Conservation (phyloP, 1,284 basidiomycete genomes). For the Hemileia vastatrix region DNA sequence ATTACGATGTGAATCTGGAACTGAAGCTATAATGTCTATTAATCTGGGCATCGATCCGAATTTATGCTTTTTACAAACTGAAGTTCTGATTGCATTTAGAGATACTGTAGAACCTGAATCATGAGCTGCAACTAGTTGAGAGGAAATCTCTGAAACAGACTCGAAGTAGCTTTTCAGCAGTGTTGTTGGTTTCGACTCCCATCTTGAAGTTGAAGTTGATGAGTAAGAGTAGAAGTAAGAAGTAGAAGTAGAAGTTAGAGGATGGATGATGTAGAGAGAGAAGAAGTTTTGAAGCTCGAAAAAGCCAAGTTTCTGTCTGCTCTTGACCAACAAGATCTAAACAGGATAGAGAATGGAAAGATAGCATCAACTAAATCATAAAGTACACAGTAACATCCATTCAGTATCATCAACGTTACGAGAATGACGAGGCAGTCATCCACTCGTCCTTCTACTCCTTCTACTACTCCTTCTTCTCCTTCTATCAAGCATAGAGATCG, state of each 20-base stretch:
- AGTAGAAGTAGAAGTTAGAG: background rate
- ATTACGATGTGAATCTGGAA: constrained; percentile 38
- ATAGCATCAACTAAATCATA: no score
- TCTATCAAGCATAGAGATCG: no score
- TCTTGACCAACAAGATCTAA: no score
- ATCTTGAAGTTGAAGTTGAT: background rate
- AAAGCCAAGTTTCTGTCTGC: no score
- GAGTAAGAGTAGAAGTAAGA: background rate
- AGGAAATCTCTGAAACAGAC: constrained; percentile 42
- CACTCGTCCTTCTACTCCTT: no score
- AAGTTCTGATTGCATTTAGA: constrained; percentile 36
- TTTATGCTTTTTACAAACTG: constrained; percentile 35
- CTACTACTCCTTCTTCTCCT: no score
- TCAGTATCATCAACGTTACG: no score
- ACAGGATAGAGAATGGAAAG: no score
- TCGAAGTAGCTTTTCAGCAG: constrained; percentile 38
- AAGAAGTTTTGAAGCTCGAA: background rate
- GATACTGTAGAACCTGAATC: constrained; percentile 37
- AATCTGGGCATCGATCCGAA: constrained; percentile 39
- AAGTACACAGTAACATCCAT: no score
- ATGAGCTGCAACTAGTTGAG: constrained; percentile 40
- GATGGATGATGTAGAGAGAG: background rate
- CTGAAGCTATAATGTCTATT: constrained; percentile 43
- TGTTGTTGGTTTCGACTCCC: constrained; percentile 19
- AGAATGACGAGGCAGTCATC: no score